Evolutionary conservation across 139 green algal genomes (phyloP).

Genomic region (Coccomyxa sp.): DNA sequence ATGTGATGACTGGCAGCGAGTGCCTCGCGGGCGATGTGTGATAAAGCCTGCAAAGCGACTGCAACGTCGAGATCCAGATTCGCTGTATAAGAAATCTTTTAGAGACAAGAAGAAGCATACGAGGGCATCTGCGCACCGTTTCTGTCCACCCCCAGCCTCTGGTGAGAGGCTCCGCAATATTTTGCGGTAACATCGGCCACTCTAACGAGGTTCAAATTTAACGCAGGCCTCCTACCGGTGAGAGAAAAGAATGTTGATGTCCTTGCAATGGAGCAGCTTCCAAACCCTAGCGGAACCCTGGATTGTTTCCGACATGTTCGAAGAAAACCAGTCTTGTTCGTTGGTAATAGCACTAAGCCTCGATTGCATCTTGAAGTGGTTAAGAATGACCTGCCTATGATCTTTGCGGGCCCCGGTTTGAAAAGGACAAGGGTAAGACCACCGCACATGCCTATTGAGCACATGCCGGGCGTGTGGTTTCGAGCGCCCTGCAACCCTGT

Average conservation of each 20-base stretch:
- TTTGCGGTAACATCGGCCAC: background rate
- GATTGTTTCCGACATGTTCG: too few species aligned
- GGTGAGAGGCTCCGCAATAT: background rate
- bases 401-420: too few species aligned
- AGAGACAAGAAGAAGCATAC: background rate
- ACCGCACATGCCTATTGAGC: too few species aligned
- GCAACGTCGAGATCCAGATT: background rate
- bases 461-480: too few species aligned
- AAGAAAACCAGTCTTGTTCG: too few species aligned
- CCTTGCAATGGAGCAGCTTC: too few species aligned
- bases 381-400: too few species aligned
- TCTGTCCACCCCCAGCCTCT: background rate
- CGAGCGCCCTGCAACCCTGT: too few species aligned
- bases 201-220: background rate
- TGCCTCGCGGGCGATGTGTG: background rate
- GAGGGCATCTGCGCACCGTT: background rate
- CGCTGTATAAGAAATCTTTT: background rate
- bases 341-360: too few species aligned
- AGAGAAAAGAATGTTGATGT: background rate
- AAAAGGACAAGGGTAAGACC: too few species aligned
- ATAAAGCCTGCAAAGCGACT: background rate
- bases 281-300: too few species aligned
- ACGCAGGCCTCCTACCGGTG: background rate
- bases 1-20: background rate
- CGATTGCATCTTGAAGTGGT: too few species aligned